These are phyloP conservation scores for Puccinellia tenuiflora DNA, from an alignment of 176 grass and related monocot species.

Conservation along the genomic window DNA sequence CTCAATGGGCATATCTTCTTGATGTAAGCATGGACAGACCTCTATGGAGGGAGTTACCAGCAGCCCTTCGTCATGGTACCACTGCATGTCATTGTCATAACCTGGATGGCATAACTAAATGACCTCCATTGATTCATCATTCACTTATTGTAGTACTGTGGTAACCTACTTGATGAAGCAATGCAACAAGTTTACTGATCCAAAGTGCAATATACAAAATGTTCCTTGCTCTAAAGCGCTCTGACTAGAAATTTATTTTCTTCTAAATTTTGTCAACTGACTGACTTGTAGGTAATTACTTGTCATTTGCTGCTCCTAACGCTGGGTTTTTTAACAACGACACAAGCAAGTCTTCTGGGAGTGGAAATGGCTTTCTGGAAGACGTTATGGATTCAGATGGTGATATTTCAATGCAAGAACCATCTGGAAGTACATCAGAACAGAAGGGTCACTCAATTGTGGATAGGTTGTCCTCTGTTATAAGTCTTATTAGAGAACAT, in stretches of 20 bases:
- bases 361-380: slow-evolving; percentile 82
- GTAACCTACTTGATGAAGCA: not conserved
- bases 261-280: slow-evolving; percentile 13
- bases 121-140: not conserved
- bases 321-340: slow-evolving; percentile 42
- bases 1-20: slow-evolving; percentile 70
- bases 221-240: not conserved
- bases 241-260: slow-evolving; percentile 12
- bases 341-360: slow-evolving; percentile 30
- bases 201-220: not conserved
- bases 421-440: slow-evolving; percentile 43
- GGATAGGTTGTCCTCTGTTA: slow-evolving; percentile 47
- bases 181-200: not conserved
- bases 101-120: not conserved
- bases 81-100: not conserved
- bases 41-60: slow-evolving; percentile 72
- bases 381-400: slow-evolving; percentile 36
- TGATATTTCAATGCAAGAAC: slow-evolving; percentile 32
- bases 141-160: not conserved
- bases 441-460: slow-evolving; percentile 34
- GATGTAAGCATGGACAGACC: slow-evolving; percentile 73
- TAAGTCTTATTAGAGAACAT: slow-evolving; percentile 54
- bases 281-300: slow-evolving; percentile 57
- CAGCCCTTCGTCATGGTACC: slow-evolving; percentile 6
- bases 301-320: slow-evolving; percentile 53